These are phyloP conservation scores for Trypanosoma rangeli DNA, from an alignment of 208 protist genomes.

Conservation along the genomic window DNA sequence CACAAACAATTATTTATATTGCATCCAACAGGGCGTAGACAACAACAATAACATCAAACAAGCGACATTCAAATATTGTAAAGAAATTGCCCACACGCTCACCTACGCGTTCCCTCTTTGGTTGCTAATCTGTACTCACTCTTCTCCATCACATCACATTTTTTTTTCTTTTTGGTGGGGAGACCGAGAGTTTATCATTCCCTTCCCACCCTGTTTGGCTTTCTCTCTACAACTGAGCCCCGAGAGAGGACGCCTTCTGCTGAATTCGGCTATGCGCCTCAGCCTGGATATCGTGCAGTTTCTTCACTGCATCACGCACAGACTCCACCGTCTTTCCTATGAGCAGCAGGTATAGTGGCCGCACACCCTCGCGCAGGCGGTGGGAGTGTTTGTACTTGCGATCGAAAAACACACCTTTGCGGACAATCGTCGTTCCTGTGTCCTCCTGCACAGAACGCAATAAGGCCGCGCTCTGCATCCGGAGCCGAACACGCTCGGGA, in stretches of 20 bases:
- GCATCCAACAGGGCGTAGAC: neutral
- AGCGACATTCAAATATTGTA: neutral
- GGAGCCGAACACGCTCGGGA: conserved; percentile 55
- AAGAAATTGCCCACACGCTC: neutral
- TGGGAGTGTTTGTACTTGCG: conserved; percentile 70
- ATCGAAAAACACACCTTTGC: conserved; percentile 88
- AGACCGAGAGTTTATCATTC: neutral
- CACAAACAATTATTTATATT: neutral
- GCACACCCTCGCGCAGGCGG: conserved; percentile 73
- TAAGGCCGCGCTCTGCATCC: conserved; percentile 59
- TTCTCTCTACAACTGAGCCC: conserved; percentile 36
- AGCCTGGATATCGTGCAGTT: conserved; percentile 63
- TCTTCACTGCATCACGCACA: conserved; percentile 58
- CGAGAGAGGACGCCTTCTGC: conserved; percentile 52
- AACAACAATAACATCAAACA: neutral
- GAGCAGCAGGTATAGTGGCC: conserved; percentile 78
- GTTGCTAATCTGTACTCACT: neutral
- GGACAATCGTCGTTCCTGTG: conserved; percentile 70
- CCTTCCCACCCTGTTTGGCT: neutral
- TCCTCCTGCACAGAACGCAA: conserved; percentile 62
- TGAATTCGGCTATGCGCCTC: conserved; percentile 55
- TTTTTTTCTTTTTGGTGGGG: neutral
- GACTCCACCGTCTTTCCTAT: conserved; percentile 67
- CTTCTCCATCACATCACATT: neutral
- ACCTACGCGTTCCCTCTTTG: neutral